phyloP scores from a whole-genome alignment of 345 rosid genomes.

The Dovyalis caffra region DNA sequence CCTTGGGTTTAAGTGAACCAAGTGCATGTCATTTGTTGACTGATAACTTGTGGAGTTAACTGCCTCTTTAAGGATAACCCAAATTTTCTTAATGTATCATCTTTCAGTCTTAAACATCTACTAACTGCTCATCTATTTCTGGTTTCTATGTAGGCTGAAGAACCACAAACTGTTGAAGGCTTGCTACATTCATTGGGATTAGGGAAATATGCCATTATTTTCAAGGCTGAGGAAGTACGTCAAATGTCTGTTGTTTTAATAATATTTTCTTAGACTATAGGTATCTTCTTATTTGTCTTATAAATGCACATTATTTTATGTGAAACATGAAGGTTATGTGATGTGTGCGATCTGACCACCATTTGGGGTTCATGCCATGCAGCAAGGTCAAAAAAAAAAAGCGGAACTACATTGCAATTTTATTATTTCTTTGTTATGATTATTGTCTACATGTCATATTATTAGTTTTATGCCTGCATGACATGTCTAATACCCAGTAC shows the following conservation, averaged over 20 bases:
- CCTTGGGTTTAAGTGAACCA: neutral
- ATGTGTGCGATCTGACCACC: slow-evolving; percentile 3
- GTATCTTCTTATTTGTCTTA: neutral
- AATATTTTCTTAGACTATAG: neutral
- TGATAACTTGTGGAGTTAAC: neutral
- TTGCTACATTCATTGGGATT: slow-evolving; percentile 70
- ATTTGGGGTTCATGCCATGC: neutral
- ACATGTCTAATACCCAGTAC: neutral
- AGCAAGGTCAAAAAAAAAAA: neutral
- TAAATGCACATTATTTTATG: neutral
- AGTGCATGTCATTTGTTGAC: neutral
- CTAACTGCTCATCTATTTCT: neutral
- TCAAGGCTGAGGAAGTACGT: slow-evolving; percentile 96
- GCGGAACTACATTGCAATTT: neutral
- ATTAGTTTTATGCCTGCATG: neutral
- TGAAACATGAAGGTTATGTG: neutral
- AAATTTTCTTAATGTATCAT: neutral
- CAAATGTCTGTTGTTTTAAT: slow-evolving; percentile 14
- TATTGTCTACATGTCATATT: neutral
- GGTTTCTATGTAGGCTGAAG: slow-evolving; percentile 49
- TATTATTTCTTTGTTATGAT: neutral
- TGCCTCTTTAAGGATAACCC: neutral
- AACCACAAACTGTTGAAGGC: slow-evolving; percentile 75
- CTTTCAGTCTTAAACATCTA: neutral
- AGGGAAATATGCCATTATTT: slow-evolving; percentile 64